Evolutionary conservation across 805 yeast genomes (phyloP), one percentile per base, ranked within the genome.

Genomic region (Barnettozyma pratensis): DNA sequence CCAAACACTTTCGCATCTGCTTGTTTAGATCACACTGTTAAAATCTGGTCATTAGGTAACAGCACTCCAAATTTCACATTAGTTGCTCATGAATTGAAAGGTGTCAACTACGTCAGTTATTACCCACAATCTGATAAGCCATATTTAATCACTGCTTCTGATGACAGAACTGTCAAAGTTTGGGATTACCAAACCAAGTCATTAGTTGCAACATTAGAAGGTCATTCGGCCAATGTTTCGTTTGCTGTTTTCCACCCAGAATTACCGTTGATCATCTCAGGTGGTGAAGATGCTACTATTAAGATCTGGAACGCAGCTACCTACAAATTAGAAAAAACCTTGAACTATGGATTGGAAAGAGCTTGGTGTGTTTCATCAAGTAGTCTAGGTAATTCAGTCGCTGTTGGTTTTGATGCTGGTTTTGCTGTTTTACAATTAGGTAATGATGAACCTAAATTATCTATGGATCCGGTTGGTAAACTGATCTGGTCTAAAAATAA

Each of bases 191-290:
- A 94, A 76, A 89, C 97, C 39, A 94, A 94, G 72, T 81, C 96
- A 6, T 85, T 94, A 64, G 96, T 94, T 43, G 97, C 98, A 9
- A 85, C 96, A 29, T 75, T 94, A 58, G 95, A 86, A 64, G 99
- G 97, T 35, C 99, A 94, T 65, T 74, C 89, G 57, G 80, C 95
- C 41, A 94, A 94, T 66, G 99, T 94, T 39, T 89, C 97, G 29
- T 94, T 90, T 72, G 99, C 99, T 7, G 81, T 91, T 35, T 94
- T 91, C 83, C 99, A 94, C 67, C 96, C 97, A n/a, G 96, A 92
- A 62, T 76, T 94, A 62, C 99, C 99, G 26, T 72, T 92, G 55
- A 91, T 94, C 55, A 78, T 94, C 42, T 89, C 97, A 4, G 99
- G 99, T 56, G 85, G 97, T 45, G 99, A 94, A 70, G 99, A 94